Evolutionary conservation across 306 rosid genomes (phyloP).

Genomic region (Hylodesmum podocarpum): DNA sequence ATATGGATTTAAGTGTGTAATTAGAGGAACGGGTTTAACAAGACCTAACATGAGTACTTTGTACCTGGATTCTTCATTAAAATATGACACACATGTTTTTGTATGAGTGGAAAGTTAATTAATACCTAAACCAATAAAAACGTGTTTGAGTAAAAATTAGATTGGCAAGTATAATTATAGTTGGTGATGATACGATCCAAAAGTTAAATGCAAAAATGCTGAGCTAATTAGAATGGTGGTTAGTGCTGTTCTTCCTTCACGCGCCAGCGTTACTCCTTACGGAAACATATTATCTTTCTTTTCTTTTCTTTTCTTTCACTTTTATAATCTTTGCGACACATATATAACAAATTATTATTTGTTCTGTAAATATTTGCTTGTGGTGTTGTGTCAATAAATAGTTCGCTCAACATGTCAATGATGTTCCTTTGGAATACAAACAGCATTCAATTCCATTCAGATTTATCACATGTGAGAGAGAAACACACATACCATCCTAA

Average conservation of each 20-base stretch:
- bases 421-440: slow-evolving; percentile 52
- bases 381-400: slow-evolving; percentile 51
- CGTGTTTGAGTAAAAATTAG: neutral
- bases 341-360: slow-evolving; percentile 13
- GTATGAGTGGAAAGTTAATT: neutral
- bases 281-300: neutral
- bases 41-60: neutral
- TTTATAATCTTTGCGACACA: neutral
- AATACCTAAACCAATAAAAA: neutral
- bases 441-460: slow-evolving; percentile 44
- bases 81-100: neutral
- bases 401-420: slow-evolving; percentile 55
- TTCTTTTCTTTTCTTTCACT: neutral
- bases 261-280: slow-evolving; percentile 29
- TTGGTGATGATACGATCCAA: neutral
- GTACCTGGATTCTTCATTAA: neutral
- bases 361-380: slow-evolving; percentile 19
- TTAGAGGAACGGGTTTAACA: neutral
- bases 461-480: slow-evolving; percentile 49
- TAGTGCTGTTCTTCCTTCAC: slow-evolving; percentile 34
- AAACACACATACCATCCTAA: neutral
- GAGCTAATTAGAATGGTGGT: slow-evolving; percentile 15
- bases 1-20: neutral
- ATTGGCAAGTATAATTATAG: slow-evolving; percentile 15
- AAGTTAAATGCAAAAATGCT: slow-evolving; percentile 18